Evolutionary conservation across 208 protist genomes (phyloP), one percentile per base, ranked within the genome.

Genomic region (Ichthyophonus hoferi): DNA sequence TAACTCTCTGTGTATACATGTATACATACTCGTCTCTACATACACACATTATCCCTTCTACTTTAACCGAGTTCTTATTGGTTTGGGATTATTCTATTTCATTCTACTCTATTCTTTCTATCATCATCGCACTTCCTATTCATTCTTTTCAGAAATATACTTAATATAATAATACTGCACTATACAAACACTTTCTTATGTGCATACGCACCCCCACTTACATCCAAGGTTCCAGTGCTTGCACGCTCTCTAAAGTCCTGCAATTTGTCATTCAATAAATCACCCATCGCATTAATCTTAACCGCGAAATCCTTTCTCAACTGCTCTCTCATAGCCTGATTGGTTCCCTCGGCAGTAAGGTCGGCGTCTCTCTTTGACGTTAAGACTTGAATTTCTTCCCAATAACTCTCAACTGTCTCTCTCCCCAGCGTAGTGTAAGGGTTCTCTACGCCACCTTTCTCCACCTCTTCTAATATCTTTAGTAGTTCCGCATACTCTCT

Each of bases 251-350:
- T 14, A 37, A 58, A 41, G 2, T 90, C 88, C n/a, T n/a, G 12
- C 14, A 90, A 24, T 42, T 58, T 85, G 0, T 50, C 31, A 31
- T 90, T 39, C 83, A 91, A n/a, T 12, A 38, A 38, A 1, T 43
- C 76, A 2, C n/a, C 41, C 12, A 93, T 39, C 1, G 40, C 82
- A 12, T 91, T 85, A 31, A 89, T 89, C 2, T 67, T 34, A 39
- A 88, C 34, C 12, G 87, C 88, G 87, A 89, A 93, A 1, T 79
- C 42, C 42, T 78, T 86, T 1, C 91, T 35, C 14, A 93, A 34
- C 1, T n/a, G 7, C 37, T 93, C 91, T 79, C 88, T 78, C 2
- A 79, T 7, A 1, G 87, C 86, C 90, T 93, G 89, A 42, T 58
- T 83, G 12, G 86, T 40, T 33, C 40, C 1, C 85, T 93, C 88